Evolutionary conservation across 257 asterid species (phyloP), one percentile per base, ranked within the genome.

Genomic region (Voacanga thouarsii): DNA sequence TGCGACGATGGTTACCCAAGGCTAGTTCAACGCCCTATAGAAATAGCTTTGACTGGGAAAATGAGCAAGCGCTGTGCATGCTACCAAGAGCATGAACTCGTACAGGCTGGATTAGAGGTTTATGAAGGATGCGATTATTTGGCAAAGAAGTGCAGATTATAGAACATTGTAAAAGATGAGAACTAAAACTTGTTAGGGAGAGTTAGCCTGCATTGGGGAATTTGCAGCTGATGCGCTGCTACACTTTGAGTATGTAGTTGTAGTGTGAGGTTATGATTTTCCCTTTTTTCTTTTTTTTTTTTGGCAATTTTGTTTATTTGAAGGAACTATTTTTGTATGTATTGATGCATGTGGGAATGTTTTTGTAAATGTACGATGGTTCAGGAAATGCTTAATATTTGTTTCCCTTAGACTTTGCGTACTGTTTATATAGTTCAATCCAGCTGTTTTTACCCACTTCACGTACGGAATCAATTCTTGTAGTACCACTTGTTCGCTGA

Each of bases 1-100:
- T 94, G 99, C 61, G 97, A 94, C 19, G 92, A 92, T 74, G 99
- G 99, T 18, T 92, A 89, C 79, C 99, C 99, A 11, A 89, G 99
- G 82, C 80, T 94, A 70, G 98, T 94, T 53, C 92, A 91, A 84
- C 90, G 96, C 74, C 98, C 98, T 9, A 30, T 76, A 21, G 98
- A 92, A 78, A 90, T 92, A 85, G 99, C 96, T 8, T n/a, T 94
- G 80, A 90, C 96, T 0, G 98, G 97, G 73, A 94, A 90, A 84
- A 89, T 91, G 91, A 91, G 98, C 87, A 92, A 91, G 81, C 90
- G 97, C 0, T 94, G 98, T 70, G 97, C 88, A 72, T 93, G 98
- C 85, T 88, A 84, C 81, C 89, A 88, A 77, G 92, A 91, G 81
- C 94, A 88, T 21, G 93, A 93, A 77, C 92, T 95, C 24, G 86